Percentiles rank a stretch among this genome's conserved stretches.
These are phyloP conservation scores for Oryza longistaminata DNA, from an alignment of 176 grass and related monocot genomes.

Conservation along the genomic window DNA sequence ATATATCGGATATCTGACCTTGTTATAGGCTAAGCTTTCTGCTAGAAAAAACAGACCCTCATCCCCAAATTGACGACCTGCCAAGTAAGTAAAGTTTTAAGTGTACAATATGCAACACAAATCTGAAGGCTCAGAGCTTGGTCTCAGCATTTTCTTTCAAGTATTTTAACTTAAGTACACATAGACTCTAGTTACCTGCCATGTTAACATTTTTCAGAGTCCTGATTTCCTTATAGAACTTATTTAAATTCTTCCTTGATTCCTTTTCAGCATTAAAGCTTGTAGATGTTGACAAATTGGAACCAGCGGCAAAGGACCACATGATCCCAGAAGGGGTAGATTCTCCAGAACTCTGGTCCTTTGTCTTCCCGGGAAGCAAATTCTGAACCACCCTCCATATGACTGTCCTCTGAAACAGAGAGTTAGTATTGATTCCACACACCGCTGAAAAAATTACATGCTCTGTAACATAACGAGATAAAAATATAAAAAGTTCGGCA, in stretches of 20 bases:
- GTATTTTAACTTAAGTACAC: not conserved
- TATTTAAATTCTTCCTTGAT: slow-evolving; percentile 74
- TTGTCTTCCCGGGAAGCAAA: slow-evolving; percentile 60
- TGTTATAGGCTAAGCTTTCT: slow-evolving; percentile 96
- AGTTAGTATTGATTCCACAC: slow-evolving; percentile 49
- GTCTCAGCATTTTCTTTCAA: not conserved
- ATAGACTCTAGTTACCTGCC: slow-evolving; percentile 58
- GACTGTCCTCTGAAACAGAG: slow-evolving; percentile 82
- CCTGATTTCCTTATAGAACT: slow-evolving; percentile 76
- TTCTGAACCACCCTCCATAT: slow-evolving; percentile 75
- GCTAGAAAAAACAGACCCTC: slow-evolving; percentile 94
- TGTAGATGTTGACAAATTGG: slow-evolving; percentile 60
- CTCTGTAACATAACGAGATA: not conserved
- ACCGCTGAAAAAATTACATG: not conserved
- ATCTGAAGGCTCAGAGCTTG: not conserved
- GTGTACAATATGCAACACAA: not conserved
- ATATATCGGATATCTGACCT: slow-evolving; percentile 50
- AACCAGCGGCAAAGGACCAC: slow-evolving; percentile 80
- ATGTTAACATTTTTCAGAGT: slow-evolving; percentile 77
- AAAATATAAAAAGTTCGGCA: not conserved
- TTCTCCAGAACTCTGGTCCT: slow-evolving; percentile 32
- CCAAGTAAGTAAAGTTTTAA: slow-evolving; percentile 24
- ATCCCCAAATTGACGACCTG: slow-evolving; percentile 95
- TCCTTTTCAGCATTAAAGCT: slow-evolving; percentile 57
- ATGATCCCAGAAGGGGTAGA: slow-evolving; percentile 43